Conservation (phyloP, 148 eudicot genomes). For the Vaccinium vitisidaea region DNA sequence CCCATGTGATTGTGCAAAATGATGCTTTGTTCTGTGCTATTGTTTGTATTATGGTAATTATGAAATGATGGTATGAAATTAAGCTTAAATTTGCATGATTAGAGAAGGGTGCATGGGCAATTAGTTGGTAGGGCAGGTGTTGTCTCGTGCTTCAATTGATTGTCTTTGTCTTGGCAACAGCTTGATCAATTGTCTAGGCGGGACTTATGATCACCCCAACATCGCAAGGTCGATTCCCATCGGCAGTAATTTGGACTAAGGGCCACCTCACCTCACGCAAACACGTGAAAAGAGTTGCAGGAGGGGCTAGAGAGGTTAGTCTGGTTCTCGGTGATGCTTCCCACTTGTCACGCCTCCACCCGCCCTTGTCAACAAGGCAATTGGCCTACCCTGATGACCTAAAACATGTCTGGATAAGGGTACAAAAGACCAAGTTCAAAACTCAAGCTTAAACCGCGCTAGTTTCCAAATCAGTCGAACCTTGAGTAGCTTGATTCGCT, state of each 20-base stretch:
- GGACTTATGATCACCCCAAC: too few species aligned
- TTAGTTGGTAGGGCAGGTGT: neutral
- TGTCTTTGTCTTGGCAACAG: too few species aligned
- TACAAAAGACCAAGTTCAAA: too few species aligned
- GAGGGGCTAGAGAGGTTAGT: too few species aligned
- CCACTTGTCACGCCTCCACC: neutral
- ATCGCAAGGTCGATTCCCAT: too few species aligned
- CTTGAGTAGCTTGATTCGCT: too few species aligned
- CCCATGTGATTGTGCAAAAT: conserved; percentile 4
- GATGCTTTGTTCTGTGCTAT: neutral
- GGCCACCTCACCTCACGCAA: too few species aligned
- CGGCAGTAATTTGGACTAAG: too few species aligned
- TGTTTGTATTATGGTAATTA: neutral
- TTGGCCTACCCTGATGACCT: neutral
- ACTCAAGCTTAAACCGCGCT: too few species aligned
- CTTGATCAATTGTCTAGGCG: too few species aligned
- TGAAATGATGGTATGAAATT: neutral
- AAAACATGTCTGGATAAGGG: neutral
- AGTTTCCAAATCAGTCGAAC: too few species aligned
- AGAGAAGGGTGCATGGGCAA: neutral
- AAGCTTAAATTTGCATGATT: neutral
- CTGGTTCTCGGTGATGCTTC: neutral
- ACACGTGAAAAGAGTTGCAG: too few species aligned
- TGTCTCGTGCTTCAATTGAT: neutral
- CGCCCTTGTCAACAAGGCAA: neutral